A percentile compares a stretch with the other conserved stretches of the same genome.
phyloP scores from a whole-genome alignment of 495 filamentous ascomycete species.

The Tuber melanosporum region DNA sequence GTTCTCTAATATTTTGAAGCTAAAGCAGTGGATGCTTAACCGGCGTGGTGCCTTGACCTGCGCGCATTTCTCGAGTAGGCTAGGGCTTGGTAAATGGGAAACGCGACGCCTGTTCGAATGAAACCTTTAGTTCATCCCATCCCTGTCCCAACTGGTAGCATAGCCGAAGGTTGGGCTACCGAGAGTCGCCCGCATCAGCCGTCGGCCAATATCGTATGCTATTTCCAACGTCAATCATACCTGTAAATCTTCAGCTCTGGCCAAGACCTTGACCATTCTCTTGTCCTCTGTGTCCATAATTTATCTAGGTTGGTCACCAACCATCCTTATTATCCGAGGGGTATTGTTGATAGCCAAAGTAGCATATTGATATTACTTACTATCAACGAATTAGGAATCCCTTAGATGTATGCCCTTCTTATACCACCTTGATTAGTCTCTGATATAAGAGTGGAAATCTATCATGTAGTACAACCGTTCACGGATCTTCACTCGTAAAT shows the following conservation, averaged over 20 bases:
- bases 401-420: not conserved
- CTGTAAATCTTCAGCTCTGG: not conserved
- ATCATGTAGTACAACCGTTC: not conserved
- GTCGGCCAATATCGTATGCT: not conserved
- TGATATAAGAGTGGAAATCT: not conserved
- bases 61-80: not conserved
- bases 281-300: not conserved
- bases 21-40: not conserved
- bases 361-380: not conserved
- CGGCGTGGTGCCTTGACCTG: not conserved
- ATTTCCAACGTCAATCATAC: not conserved
- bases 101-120: not conserved
- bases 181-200: not conserved
- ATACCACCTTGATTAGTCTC: not conserved
- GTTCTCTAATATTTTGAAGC: not conserved
- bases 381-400: not conserved
- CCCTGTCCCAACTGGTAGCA: not conserved
- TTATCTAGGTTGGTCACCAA: not conserved
- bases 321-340: not conserved
- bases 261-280: not conserved
- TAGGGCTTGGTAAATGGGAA: not conserved
- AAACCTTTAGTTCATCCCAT: not conserved
- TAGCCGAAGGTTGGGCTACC: not conserved
- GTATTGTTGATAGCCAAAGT: not conserved
- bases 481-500: not conserved